Evolutionary conservation across 305 asterid genomes (phyloP).

Genomic region (Fraxinus floribunda): DNA sequence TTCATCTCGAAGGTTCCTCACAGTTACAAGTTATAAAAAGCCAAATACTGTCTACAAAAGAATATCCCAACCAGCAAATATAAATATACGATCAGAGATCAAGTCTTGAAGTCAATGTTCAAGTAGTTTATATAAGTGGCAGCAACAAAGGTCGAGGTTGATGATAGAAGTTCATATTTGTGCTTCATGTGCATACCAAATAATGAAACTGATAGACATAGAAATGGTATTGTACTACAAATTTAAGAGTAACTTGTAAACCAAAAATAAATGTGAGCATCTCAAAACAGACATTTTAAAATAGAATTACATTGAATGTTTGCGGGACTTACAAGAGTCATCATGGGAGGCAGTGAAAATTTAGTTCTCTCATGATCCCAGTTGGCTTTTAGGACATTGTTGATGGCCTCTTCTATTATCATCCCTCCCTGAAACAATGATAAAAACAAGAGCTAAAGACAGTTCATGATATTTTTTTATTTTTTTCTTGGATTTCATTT

Average conservation of each 20-base stretch:
- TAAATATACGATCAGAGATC: neutral
- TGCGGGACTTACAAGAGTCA: conserved; percentile 72
- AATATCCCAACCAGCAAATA: neutral
- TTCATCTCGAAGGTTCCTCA: neutral
- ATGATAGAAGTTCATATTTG: neutral
- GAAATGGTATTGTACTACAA: neutral
- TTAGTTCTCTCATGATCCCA: conserved; percentile 94
- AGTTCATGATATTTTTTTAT: neutral
- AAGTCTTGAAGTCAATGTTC: neutral
- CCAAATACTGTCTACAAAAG: neutral
- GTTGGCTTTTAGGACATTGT: conserved; percentile 64
- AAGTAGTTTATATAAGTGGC: neutral
- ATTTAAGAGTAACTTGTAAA: neutral
- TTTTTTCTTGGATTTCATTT: neutral
- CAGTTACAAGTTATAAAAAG: neutral
- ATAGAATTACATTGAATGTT: conserved; percentile 18
- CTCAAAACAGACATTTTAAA: neutral
- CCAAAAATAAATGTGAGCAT: conserved; percentile 4
- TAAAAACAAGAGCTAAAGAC: neutral
- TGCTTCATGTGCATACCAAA: conserved; percentile 6
- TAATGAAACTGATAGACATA: neutral
- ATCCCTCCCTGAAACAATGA: conserved; percentile 49
- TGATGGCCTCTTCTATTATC: conserved; percentile 62
- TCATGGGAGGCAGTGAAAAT: conserved; percentile 83
- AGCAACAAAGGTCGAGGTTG: neutral